Evolutionary conservation across 1,139 yeast genomes (phyloP).

Genomic region (Debaryomycetaceae sp.): DNA sequence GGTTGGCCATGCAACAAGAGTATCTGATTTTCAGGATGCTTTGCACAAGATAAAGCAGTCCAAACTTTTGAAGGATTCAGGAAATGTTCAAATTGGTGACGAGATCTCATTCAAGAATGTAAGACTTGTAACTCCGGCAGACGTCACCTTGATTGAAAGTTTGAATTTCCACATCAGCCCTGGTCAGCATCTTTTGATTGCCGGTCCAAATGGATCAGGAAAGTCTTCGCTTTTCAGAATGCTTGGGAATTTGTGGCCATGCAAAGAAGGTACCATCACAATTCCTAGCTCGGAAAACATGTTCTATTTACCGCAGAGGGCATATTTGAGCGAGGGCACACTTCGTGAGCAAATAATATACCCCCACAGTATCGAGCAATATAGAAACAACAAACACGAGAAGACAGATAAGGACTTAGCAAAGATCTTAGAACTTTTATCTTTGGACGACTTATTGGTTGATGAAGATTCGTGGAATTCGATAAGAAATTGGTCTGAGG

Average conservation of each 20-base stretch:
- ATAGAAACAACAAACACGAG: conserved; percentile 34
- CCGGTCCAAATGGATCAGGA: conserved; percentile 96
- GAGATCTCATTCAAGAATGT: conserved; percentile 70
- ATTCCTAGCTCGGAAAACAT: conserved; percentile 70
- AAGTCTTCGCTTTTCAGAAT: conserved; percentile 88
- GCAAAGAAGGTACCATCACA: conserved; percentile 57
- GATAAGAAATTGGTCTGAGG: conserved; percentile 83
- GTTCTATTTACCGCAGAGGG: conserved; percentile 90
- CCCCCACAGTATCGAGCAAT: conserved; percentile 69
- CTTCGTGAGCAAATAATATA: conserved; percentile 86
- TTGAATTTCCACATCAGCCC: conserved; percentile 69
- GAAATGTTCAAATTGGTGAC: conserved; percentile 41
- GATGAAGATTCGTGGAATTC: conserved; percentile 53
- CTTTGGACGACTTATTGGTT: conserved; percentile 52
- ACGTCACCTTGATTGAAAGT: conserved; percentile 66
- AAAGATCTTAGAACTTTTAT: conserved; percentile 57
- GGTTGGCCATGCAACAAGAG: conserved; percentile 78
- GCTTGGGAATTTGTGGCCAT: conserved; percentile 93
- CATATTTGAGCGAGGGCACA: conserved; percentile 72
- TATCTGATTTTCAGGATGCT: conserved; percentile 65
- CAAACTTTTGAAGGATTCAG: conserved; percentile 12
- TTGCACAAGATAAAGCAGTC: conserved; percentile 49
- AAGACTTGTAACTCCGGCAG: conserved; percentile 80
- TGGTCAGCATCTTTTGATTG: conserved; percentile 84
- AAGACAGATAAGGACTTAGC: conserved; percentile 61